phyloP scores from a whole-genome alignment of 352 stramenopile genomes.

The Pythium scleroteichum region DNA sequence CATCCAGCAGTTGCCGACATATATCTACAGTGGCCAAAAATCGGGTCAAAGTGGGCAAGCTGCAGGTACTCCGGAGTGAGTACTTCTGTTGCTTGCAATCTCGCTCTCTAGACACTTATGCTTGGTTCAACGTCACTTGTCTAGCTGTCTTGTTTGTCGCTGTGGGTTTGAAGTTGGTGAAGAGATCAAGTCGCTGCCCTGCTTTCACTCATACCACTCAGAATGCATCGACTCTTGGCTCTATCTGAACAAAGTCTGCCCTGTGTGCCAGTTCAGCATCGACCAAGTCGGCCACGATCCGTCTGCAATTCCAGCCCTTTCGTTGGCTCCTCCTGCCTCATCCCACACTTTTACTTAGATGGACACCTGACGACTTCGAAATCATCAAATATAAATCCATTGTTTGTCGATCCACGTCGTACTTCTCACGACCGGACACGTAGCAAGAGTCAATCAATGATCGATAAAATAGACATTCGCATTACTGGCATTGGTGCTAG shows the following conservation, averaged over 20 bases:
- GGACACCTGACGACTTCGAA: neutral
- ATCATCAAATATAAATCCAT: neutral
- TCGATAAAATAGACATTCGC: neutral
- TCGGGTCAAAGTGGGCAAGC: conserved; percentile 25
- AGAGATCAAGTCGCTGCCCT: conserved; percentile 92
- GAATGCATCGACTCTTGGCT: conserved; percentile 94
- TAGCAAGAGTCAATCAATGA: too few relatives aligned
- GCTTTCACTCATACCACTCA: conserved; percentile 93
- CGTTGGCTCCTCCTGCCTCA: conserved; percentile 5
- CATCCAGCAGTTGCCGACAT: conserved; percentile 82
- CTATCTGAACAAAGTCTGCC: conserved; percentile 90
- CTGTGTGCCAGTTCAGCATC: conserved; percentile 87
- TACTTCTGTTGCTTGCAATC: conserved; percentile 1
- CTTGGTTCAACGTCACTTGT: conserved; percentile 11
- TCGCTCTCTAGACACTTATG: neutral
- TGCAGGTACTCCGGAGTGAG: conserved; percentile 61
- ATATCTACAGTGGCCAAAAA: conserved; percentile 66
- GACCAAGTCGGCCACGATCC: conserved; percentile 33
- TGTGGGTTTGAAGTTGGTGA: conserved; percentile 89
- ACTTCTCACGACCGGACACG: too few relatives aligned
- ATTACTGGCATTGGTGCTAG: neutral
- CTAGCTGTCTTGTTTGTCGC: conserved; percentile 92
- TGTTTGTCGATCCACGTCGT: too few relatives aligned
- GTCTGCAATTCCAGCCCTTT: conserved; percentile 12
- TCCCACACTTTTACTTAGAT: neutral